Evolutionary conservation across 768 basidiomycete species (phyloP).

Genomic region (Naematelia encephala): DNA sequence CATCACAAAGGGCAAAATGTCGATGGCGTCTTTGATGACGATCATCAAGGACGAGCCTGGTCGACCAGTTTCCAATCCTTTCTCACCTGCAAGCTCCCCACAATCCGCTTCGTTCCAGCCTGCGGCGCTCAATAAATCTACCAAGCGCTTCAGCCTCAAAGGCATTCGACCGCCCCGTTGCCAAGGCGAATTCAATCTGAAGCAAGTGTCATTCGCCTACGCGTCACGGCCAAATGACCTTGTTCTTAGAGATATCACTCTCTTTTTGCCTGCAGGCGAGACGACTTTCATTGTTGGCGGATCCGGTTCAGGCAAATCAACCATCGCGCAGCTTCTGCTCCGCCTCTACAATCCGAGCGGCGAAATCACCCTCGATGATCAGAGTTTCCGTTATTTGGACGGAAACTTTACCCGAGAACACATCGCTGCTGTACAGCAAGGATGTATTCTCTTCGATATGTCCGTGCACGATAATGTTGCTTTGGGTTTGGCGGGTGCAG

Average conservation of each 20-base stretch:
- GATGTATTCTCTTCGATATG: constrained; percentile 70
- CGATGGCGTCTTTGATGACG: constrained; percentile 66
- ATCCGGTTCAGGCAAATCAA: constrained; percentile 75
- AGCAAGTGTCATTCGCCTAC: constrained; percentile 66
- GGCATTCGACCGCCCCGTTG: constrained; percentile 67
- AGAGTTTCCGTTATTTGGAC: constrained; percentile 72
- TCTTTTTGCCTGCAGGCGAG: constrained; percentile 69
- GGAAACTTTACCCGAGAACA: constrained; percentile 64
- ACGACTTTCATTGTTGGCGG: constrained; percentile 77
- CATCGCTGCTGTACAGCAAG: constrained; percentile 76
- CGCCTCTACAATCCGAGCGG: constrained; percentile 70
- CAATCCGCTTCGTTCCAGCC: constrained; percentile 1
- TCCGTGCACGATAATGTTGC: constrained; percentile 82
- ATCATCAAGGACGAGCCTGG: constrained; percentile 56
- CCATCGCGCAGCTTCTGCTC: constrained; percentile 63
- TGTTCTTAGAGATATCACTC: constrained; percentile 60
- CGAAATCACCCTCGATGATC: constrained; percentile 73
- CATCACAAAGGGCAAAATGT: constrained; percentile 76
- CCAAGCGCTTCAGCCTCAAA: constrained; percentile 52
- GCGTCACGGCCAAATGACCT: constrained; percentile 65
- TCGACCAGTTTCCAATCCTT: constrained; percentile 14
- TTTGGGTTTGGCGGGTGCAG: constrained; percentile 62
- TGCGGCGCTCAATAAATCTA: not conserved
- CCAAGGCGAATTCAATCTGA: constrained; percentile 66
- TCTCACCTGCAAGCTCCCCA: constrained; percentile 20